These are phyloP conservation scores for Leucocoprinus leucothites DNA, from an alignment of 768 basidiomycete species.

Conservation along the genomic window DNA sequence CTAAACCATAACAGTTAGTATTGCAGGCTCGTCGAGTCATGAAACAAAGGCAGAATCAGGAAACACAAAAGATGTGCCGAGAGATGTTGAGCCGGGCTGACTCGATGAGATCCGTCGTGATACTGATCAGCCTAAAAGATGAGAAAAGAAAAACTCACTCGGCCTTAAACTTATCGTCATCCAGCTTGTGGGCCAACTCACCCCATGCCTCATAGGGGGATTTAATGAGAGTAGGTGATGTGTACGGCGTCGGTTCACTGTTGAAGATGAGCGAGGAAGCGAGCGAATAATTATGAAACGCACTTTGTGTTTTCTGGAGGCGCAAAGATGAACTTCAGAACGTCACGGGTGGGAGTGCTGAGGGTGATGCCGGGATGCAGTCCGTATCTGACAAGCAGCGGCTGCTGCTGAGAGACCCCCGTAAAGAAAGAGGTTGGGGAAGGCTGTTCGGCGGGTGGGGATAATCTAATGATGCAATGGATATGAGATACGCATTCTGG, in stretches of 20 bases:
- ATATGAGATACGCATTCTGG: not conserved
- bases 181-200: conserved; percentile 66
- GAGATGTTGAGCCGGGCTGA: not conserved
- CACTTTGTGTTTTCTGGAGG: conserved; percentile 59
- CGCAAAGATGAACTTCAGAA: conserved; percentile 71
- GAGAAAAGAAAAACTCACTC: conserved; percentile 66
- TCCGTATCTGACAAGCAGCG: conserved; percentile 45
- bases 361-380: conserved; percentile 52
- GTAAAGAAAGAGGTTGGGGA: conserved; percentile 18
- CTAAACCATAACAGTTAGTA: conserved; percentile 37
- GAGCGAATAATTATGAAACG: conserved; percentile 24
- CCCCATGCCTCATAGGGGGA: conserved; percentile 72
- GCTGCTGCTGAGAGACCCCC: conserved; percentile 25
- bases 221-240: conserved; percentile 28
- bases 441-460: conserved; percentile 22
- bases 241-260: conserved; percentile 38
- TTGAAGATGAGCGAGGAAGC: conserved; percentile 14
- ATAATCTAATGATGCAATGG: conserved; percentile 16
- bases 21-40: not conserved
- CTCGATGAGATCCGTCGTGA: conserved; percentile 15
- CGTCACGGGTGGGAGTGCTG: conserved; percentile 60
- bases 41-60: too few relatives aligned
- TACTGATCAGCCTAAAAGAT: conserved; percentile 24
- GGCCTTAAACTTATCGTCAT: conserved; percentile 69
- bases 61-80: not conserved